phyloP scores from a whole-genome alignment of 768 basidiomycete species.

The Leccinum ochraceum region DNA sequence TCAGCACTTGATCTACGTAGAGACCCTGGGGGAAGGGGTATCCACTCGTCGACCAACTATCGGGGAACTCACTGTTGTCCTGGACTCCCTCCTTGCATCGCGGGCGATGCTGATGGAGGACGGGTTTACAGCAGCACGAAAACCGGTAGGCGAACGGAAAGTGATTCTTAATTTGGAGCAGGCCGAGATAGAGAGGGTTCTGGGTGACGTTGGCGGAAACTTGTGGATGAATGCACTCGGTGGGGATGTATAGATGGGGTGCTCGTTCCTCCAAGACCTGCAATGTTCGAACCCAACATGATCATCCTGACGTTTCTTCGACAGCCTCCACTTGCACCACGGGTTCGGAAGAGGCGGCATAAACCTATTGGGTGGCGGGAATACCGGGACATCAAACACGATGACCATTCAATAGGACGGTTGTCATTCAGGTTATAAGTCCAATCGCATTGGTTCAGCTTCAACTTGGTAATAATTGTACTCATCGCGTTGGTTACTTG shows the following conservation, averaged over 20 bases:
- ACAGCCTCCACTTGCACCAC: background rate
- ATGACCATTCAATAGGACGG: background rate
- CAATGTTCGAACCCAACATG: background rate
- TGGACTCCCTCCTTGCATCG: conserved; percentile 76
- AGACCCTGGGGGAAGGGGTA: conserved; percentile 61
- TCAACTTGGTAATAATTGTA: background rate
- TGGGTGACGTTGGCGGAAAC: conserved; percentile 76
- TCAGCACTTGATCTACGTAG: conserved; percentile 73
- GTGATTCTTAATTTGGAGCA: conserved; percentile 84
- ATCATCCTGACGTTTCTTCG: background rate
- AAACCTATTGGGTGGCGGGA: background rate
- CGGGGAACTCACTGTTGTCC: conserved; percentile 65
- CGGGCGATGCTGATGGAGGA: conserved; percentile 77
- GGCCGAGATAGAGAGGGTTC: conserved; percentile 79
- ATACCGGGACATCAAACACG: background rate
- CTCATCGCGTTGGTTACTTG: background rate
- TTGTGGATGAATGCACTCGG: conserved; percentile 59
- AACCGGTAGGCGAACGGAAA: conserved; percentile 63
- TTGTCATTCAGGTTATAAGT: background rate
- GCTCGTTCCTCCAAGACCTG: background rate
- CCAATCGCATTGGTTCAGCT: background rate
- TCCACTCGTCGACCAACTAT: conserved; percentile 56
- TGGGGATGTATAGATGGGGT: conserved; percentile 7
- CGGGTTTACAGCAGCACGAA: conserved; percentile 51
- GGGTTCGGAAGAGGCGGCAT: background rate